Base-by-base conservation (phyloP, 352 stramenopile genomes). In the Globisporangium cederbergense region DNA sequence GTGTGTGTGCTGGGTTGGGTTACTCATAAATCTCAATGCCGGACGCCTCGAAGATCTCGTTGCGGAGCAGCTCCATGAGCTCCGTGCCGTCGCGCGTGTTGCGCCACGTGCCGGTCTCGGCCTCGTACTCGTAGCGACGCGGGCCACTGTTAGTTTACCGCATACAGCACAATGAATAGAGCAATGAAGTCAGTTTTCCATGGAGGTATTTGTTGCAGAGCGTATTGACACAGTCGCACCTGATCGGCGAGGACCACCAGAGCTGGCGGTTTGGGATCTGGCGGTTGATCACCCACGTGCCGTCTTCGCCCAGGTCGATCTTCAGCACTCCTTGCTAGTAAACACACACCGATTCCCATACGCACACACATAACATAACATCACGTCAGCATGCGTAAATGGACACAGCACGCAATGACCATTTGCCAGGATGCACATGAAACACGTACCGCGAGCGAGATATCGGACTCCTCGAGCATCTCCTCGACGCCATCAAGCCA, bases 281-380 rank as follows among this genome's bases (percentile, higher is more conserved):
- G 68, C 98, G 98, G 78, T 99, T 99, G 64, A 99, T 86, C 34
- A 99, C 97, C 90, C 93, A 99, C 51, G 93, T 98, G 62, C 96
- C 96, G 68, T 97, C 78, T 28, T 95, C 83, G 47, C 93, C 94
- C 28, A 99, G 77, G 50, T 95, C 87, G 56, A 98, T 91, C 49
- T 97, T 98, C 43, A 99, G 71, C 13, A 99, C 97, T 30, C 96
- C 97, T 97, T 98, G 93, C 91, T 97, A 11, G 18, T 45, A 45
- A 58, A 43, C 4, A 8, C 32, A 36, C 32, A 36, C 4, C 32
- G 32, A 36, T 5, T 36, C 32, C 4, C 32, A 36, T 36, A 36
- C 4, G 32, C 32, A 36, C 4, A 52, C 20, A 30, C n/a, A 49
- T 10, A 10, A 49, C 8, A 49, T 49, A 30, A 30, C n/a, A 30